These are phyloP conservation scores for Saraca asoca DNA, from an alignment of 331 rosid genomes.

Conservation along the genomic window DNA sequence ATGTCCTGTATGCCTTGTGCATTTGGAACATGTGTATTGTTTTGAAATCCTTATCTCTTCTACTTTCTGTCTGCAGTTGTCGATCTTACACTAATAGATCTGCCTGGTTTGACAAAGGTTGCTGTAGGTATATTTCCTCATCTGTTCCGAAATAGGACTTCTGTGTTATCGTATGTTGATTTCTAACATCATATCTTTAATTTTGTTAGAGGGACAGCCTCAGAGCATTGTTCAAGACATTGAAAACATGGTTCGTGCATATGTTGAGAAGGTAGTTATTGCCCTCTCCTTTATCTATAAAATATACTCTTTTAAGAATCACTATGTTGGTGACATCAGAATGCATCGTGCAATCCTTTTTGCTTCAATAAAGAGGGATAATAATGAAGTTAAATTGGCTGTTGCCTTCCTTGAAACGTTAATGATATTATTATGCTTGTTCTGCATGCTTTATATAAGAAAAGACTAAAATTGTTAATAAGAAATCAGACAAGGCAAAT, in stretches of 20 bases:
- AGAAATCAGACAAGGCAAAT: neutral
- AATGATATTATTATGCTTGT: too few species aligned
- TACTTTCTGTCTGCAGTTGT: slow-evolving; percentile 61
- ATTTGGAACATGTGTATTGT: slow-evolving; percentile 20
- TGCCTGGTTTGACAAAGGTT: slow-evolving; percentile 92
- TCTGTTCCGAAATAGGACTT: slow-evolving; percentile 20
- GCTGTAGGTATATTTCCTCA: slow-evolving; percentile 67
- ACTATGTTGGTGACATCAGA: too few species aligned
- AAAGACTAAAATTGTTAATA: too few species aligned
- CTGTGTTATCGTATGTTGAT: neutral
- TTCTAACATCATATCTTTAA: slow-evolving; percentile 24
- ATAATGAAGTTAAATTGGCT: too few species aligned
- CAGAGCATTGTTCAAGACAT: slow-evolving; percentile 75
- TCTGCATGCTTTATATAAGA: too few species aligned
- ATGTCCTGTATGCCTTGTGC: neutral
- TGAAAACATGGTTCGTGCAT: slow-evolving; percentile 66
- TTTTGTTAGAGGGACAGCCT: slow-evolving; percentile 74
- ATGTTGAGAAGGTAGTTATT: slow-evolving; percentile 69
- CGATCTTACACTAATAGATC: slow-evolving; percentile 81
- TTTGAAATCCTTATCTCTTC: slow-evolving; percentile 23
- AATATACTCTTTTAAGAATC: too few species aligned
- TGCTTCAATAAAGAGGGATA: too few species aligned
- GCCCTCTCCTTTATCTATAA: slow-evolving; percentile 8
- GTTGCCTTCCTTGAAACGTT: too few species aligned
- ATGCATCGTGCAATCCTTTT: too few species aligned